phyloP scores from a whole-genome alignment of 306 rosid species.

The Castanospermum australe region DNA sequence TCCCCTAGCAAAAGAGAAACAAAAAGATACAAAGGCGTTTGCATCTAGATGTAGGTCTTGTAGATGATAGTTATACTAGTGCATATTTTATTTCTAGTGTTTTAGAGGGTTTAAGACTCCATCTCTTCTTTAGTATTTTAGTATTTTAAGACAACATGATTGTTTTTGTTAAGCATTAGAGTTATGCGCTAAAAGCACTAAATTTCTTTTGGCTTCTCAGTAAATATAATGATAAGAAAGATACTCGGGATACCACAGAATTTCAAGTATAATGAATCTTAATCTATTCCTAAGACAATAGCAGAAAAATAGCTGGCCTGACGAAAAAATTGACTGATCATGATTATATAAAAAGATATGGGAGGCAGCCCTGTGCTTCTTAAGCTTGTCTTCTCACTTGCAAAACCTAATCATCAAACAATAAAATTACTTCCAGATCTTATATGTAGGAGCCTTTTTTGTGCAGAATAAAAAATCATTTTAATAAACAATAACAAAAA shows the following conservation, averaged over 20 bases:
- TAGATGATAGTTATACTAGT: neutral
- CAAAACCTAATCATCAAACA: neutral
- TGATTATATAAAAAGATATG: neutral
- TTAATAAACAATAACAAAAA: neutral
- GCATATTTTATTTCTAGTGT: neutral
- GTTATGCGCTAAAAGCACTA: neutral
- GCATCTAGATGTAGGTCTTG: no score
- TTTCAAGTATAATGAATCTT: neutral
- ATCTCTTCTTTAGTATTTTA: no score
- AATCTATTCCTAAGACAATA: neutral
- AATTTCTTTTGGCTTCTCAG: neutral
- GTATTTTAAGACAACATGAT: no score
- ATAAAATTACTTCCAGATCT: neutral
- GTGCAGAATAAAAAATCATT: neutral
- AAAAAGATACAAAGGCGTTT: neutral
- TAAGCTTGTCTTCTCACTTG: neutral
- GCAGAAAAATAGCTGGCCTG: neutral
- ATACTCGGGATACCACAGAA: neutral
- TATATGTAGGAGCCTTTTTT: neutral
- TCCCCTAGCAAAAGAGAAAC: no score
- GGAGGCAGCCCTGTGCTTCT: neutral
- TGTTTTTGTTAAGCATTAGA: neutral
- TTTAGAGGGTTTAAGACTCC: neutral
- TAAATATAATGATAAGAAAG: neutral
- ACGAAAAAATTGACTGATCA: no score